phyloP scores from a whole-genome alignment of 345 rosid genomes.

The Rhodamnia rubescens region DNA sequence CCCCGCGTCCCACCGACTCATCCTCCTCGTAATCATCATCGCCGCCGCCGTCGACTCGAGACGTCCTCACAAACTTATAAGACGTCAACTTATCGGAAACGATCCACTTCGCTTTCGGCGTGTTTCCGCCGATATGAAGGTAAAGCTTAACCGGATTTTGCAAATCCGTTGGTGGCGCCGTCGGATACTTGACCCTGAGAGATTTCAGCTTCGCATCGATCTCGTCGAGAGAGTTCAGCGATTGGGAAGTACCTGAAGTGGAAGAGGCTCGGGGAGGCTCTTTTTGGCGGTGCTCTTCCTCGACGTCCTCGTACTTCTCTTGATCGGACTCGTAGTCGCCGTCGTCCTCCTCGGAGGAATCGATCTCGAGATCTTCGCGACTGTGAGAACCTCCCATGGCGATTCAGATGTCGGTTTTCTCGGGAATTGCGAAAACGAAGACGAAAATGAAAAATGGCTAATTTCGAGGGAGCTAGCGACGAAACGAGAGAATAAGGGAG shows the following conservation, averaged over 20 bases:
- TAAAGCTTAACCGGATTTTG: slow-evolving; percentile 67
- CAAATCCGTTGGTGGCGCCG: slow-evolving; percentile 12
- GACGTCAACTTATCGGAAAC: slow-evolving; percentile 47
- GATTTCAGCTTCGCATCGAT: slow-evolving; percentile 56
- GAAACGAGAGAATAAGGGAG: too few relatives aligned
- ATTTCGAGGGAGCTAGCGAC: background rate
- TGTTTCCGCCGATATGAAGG: slow-evolving; percentile 72
- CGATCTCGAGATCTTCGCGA: slow-evolving; percentile 39
- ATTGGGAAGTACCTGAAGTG: slow-evolving; percentile 16
- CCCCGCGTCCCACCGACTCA: slow-evolving; percentile 10
- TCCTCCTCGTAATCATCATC: slow-evolving; percentile 28
- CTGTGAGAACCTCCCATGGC: slow-evolving; percentile 69
- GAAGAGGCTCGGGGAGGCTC: slow-evolving; percentile 12
- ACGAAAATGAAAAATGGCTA: background rate
- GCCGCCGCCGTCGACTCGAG: slow-evolving; percentile 10
- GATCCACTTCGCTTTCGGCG: slow-evolving; percentile 81
- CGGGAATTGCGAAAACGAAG: background rate
- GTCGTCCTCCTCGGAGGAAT: slow-evolving; percentile 40
- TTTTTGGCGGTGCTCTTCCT: background rate
- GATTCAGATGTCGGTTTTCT: background rate
- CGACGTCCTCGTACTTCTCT: slow-evolving; percentile 25
- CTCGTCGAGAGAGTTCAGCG: slow-evolving; percentile 20
- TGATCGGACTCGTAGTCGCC: slow-evolving; percentile 17
- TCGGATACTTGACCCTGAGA: slow-evolving; percentile 42
- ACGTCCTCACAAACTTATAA: slow-evolving; percentile 35